phyloP scores from a whole-genome alignment of 306 rosid genomes.

The Carpinus viminea region DNA sequence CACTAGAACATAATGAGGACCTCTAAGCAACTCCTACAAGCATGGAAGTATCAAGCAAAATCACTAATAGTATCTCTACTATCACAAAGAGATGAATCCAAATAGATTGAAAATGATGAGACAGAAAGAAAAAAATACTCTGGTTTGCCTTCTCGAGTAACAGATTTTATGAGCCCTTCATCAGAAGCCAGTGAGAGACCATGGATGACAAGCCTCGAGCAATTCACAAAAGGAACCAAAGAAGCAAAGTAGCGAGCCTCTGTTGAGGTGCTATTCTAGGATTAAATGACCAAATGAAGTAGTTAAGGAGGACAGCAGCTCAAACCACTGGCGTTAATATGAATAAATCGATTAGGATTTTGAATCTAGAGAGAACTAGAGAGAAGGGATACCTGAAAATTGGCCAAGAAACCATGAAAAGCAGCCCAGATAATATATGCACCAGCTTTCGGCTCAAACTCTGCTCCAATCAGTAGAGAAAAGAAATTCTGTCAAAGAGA shows the following conservation, averaged over 20 bases:
- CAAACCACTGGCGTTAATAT: background rate
- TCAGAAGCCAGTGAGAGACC: constrained; percentile 74
- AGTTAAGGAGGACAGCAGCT: constrained; percentile 20
- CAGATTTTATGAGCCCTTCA: constrained; percentile 72
- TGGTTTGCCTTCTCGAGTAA: constrained; percentile 83
- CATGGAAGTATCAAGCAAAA: constrained; percentile 20
- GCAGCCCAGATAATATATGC: no score
- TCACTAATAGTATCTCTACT: background rate
- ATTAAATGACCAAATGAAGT: constrained; percentile 43
- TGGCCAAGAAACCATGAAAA: no score
- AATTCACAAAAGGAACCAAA: constrained; percentile 78
- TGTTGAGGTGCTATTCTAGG: constrained; percentile 77
- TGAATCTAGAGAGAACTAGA: no score
- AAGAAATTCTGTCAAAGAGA: no score
- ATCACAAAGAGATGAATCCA: constrained; percentile 10
- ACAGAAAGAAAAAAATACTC: constrained; percentile 38
- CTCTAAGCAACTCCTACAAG: constrained; percentile 87
- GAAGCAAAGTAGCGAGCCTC: constrained; percentile 92
- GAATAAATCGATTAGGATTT: no score
- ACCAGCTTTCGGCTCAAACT: no score
- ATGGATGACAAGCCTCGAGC: constrained; percentile 73
- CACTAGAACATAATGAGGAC: constrained; percentile 72
- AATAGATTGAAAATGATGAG: constrained; percentile 18
- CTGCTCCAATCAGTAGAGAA: no score
- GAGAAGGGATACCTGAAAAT: no score